Evolutionary conservation across 2,329 filamentous ascomycete species (phyloP), one percentile per base, ranked within the genome.

Genomic region (Fusarium torulosum): DNA sequence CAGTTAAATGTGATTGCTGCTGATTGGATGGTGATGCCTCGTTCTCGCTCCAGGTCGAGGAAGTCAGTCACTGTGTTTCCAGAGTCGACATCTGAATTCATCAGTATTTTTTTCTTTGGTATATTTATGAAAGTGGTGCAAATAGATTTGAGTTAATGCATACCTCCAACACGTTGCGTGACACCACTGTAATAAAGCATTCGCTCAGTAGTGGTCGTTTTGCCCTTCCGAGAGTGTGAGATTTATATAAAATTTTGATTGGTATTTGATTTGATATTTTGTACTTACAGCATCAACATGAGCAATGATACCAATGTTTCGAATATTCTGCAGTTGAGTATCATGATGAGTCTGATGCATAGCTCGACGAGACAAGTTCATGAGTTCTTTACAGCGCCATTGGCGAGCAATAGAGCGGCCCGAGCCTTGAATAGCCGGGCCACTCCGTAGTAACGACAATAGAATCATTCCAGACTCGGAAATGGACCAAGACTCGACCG

Each of bases 1-100:
- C 96, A 99, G 66, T 91, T 86, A 77, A 98, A 97, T 3, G 94
- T 97, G 69, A 98, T 96, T 45, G 96, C 95, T 13, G 96, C 96
- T 4, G 95, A 98, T 77, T 98, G 96, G 63, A 99, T 98, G 6
- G 96, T 99, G 76, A 99, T 98, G 29, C 96, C 96, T 69, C 96
- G 86, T 70, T 94, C 90, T 74, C 95, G 87, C 78, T 99, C 96
- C 67, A 97, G 90, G 8, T 96, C 95, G 8, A 99, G 86, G 72
- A 98, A 99, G 79, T 99, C 96, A 4, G 96, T 99, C 9, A 97
- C 94, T 6, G 96, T 98, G 67, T 96, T 97, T 37, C 96, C 96
- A 79, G 97, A 91, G 74, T 98, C 95, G 67, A 99, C 96, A 78
- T 97, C 94, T 88, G 19, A 20, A 17, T 31, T 49, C 57, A 63